Evolutionary conservation across 495 filamentous ascomycete species (phyloP).

Genomic region (Neurospora sp.): DNA sequence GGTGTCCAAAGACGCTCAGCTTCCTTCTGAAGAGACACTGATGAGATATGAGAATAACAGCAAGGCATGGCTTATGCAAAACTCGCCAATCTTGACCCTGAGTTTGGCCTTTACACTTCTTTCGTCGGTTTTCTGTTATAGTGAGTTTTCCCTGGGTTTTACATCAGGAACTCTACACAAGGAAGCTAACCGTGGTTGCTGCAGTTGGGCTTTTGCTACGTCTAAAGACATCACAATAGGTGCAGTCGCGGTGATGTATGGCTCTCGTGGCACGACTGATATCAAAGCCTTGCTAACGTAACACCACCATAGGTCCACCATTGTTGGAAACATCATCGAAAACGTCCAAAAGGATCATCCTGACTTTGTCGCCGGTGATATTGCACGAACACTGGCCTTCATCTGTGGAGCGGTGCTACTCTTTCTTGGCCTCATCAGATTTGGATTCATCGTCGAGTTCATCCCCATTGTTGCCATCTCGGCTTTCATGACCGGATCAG

Average conservation of each 20-base stretch:
- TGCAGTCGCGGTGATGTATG: conserved; percentile 29
- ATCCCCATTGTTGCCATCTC: conserved; percentile 42
- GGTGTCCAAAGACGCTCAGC: neutral
- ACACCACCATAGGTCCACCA: conserved; percentile 55
- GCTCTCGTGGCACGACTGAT: neutral
- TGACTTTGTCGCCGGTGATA: conserved; percentile 22
- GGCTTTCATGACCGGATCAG: conserved; percentile 46
- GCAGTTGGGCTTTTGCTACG: conserved; percentile 51
- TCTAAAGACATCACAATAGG: conserved; percentile 63
- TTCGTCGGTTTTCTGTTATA: conserved; percentile 59
- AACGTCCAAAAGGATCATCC: conserved; percentile 38
- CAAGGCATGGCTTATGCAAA: conserved; percentile 58
- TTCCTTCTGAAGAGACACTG: conserved; percentile 22
- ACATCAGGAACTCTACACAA: neutral
- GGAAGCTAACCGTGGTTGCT: neutral
- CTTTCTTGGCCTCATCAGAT: conserved; percentile 36
- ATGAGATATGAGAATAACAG: conserved; percentile 42
- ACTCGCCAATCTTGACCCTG: conserved; percentile 43
- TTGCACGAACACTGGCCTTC: conserved; percentile 36
- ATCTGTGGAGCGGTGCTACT: conserved; percentile 37
- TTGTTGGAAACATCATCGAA: conserved; percentile 67
- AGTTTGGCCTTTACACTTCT: conserved; percentile 57
- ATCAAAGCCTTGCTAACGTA: neutral
- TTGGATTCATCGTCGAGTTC: conserved; percentile 44
- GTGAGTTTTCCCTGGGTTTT: neutral